These are phyloP conservation scores for Ettlia oleoabundans DNA, from an alignment of 139 green algal species.

Conservation along the genomic window DNA sequence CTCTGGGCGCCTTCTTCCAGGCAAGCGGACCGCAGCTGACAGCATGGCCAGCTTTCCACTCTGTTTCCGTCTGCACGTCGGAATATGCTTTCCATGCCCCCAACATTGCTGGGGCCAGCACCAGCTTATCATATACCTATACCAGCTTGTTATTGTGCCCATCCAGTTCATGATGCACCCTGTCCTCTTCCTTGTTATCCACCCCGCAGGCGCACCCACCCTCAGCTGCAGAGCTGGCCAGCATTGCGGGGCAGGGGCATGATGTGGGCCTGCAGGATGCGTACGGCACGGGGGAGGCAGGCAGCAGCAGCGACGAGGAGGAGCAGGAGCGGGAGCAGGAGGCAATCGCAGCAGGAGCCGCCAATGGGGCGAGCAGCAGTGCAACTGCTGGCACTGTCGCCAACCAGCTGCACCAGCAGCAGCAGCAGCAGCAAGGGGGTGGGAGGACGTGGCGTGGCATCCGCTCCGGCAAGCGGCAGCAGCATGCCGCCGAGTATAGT, in stretches of 20 bases:
- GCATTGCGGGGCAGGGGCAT: background rate
- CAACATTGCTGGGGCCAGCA: too few relatives aligned
- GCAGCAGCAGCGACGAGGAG: conserved; percentile 19
- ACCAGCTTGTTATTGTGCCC: too few relatives aligned
- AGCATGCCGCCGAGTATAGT: conserved; percentile 21
- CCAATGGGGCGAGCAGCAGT: background rate
- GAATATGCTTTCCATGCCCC: too few relatives aligned
- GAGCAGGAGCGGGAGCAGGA: conserved; percentile 4
- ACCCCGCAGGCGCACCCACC: conserved; percentile 47
- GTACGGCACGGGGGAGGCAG: conserved; percentile 7
- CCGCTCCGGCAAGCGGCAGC: background rate
- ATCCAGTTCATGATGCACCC: too few relatives aligned
- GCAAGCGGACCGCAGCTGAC: background rate
- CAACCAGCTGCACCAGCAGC: background rate
- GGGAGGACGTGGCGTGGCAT: background rate
- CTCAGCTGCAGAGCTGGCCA: conserved; percentile 36
- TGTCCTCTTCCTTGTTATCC: too few relatives aligned
- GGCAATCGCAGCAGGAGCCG: background rate
- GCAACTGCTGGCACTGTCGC: background rate
- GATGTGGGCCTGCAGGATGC: conserved; percentile 21
- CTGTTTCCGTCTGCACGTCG: too few relatives aligned
- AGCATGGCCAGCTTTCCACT: background rate
- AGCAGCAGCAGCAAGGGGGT: conserved; percentile 8
- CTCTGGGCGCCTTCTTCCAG: conserved; percentile 48
- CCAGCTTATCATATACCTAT: too few relatives aligned